These are phyloP conservation scores for Paramecium bursaria DNA, from an alignment of 73 alveolate species.

Conservation along the genomic window DNA sequence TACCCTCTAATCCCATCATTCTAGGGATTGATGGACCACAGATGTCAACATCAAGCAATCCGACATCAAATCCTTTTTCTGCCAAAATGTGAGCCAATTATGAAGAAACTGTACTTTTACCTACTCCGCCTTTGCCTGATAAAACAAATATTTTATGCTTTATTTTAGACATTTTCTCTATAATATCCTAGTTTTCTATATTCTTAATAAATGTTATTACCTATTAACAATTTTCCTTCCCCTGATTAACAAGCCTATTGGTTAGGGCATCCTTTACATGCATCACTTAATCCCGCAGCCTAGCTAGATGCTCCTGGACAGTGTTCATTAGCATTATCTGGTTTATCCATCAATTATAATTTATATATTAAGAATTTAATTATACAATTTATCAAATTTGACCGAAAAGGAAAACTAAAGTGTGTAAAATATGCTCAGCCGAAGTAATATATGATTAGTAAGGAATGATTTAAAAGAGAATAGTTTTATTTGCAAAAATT, in stretches of 20 bases:
- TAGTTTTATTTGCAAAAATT: background rate
- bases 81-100: slow-evolving; percentile 95
- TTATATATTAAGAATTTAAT: background rate
- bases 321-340: slow-evolving; percentile 77
- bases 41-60: slow-evolving; percentile 97
- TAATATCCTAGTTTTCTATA: slow-evolving; percentile 83
- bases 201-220: slow-evolving; percentile 60
- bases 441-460: slow-evolving; percentile 27
- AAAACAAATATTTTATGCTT: slow-evolving; percentile 89
- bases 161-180: slow-evolving; percentile 81
- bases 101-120: slow-evolving; percentile 98
- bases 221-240: slow-evolving; percentile 39
- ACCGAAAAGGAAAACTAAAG: slow-evolving; percentile 1
- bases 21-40: slow-evolving; percentile 99
- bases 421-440: slow-evolving; percentile 35
- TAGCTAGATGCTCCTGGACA: slow-evolving; percentile 83
- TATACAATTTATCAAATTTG: background rate
- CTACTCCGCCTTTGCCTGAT: slow-evolving; percentile 99
- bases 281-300: slow-evolving; percentile 87
- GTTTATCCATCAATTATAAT: background rate
- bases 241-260: slow-evolving; percentile 77
- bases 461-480: slow-evolving; percentile 28
- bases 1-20: slow-evolving; percentile 95
- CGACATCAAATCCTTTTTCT: slow-evolving; percentile 80
- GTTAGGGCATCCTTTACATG: slow-evolving; percentile 97